Evolutionary conservation across 495 filamentous ascomycete species (phyloP).

Genomic region (Darksidea phi): DNA sequence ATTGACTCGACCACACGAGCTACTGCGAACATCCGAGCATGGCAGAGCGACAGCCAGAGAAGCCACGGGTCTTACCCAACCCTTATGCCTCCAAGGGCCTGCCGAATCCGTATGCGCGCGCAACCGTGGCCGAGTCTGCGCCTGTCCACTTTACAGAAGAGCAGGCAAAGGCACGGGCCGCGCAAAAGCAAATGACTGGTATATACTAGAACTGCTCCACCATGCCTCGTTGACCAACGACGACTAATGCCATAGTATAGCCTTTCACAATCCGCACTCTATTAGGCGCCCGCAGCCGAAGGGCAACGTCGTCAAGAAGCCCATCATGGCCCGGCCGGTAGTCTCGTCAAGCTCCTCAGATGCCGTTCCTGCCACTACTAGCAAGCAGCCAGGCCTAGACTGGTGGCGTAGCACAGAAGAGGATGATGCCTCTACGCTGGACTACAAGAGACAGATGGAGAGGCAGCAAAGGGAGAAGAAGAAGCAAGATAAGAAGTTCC

Average conservation of each 20-base stretch:
- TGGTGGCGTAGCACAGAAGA: conserved; percentile 2
- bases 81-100: no score
- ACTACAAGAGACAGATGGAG: background rate
- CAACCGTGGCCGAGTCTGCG: background rate
- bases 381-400: background rate
- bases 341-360: conserved; percentile 2
- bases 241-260: background rate
- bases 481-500: background rate
- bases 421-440: background rate
- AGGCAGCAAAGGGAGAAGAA: conserved; percentile 12
- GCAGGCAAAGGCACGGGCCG: conserved; percentile 10
- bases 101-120: background rate
- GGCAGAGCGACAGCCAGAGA: no score
- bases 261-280: background rate
- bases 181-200: conserved; percentile 9
- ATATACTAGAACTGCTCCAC: background rate
- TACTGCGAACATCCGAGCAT: no score
- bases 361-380: background rate
- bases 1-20: no score
- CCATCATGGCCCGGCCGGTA: background rate
- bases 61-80: no score
- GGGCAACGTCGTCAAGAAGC: conserved; percentile 3
- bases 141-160: background rate
- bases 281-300: conserved; percentile 18
- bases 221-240: background rate